These are phyloP conservation scores for Malassezia yamatoensis DNA, from an alignment of 1,284 basidiomycete species.

Conservation along the genomic window DNA sequence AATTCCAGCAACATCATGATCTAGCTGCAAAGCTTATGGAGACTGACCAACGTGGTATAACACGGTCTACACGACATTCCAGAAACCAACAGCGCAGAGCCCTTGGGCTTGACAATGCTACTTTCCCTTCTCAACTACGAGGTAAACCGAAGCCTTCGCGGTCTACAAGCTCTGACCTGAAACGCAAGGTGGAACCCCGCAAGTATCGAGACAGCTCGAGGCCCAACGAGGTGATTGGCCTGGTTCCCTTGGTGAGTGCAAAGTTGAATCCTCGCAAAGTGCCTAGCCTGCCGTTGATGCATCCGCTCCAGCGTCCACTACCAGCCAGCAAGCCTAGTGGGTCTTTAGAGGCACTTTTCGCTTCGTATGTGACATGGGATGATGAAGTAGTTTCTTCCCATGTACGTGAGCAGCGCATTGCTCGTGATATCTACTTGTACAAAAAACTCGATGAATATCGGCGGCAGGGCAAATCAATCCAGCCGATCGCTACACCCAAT, in stretches of 20 bases:
- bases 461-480: slow-evolving; percentile 23
- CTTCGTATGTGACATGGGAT: slow-evolving; percentile 22
- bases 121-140: too few species aligned
- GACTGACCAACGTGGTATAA: slow-evolving; percentile 11
- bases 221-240: not conserved
- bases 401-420: slow-evolving; percentile 13
- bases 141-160: not conserved
- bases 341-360: slow-evolving; percentile 13
- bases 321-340: slow-evolving; percentile 9
- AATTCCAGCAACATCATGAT: slow-evolving; percentile 24
- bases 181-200: not conserved
- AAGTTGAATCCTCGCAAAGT: not conserved
- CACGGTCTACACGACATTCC: slow-evolving; percentile 24
- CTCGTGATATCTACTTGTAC: slow-evolving; percentile 18
- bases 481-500: slow-evolving; percentile 11
- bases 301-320: slow-evolving; percentile 23
- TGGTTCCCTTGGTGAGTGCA: not conserved
- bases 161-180: not conserved
- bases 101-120: not conserved
- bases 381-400: slow-evolving; percentile 19
- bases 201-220: not conserved
- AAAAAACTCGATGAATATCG: slow-evolving; percentile 21
- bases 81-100: slow-evolving; percentile 12
- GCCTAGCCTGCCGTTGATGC: slow-evolving; percentile 7
- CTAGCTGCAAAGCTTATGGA: not conserved